phyloP scores from a whole-genome alignment of 2,329 filamentous ascomycete species.

The Emergomyces pasteurianus region DNA sequence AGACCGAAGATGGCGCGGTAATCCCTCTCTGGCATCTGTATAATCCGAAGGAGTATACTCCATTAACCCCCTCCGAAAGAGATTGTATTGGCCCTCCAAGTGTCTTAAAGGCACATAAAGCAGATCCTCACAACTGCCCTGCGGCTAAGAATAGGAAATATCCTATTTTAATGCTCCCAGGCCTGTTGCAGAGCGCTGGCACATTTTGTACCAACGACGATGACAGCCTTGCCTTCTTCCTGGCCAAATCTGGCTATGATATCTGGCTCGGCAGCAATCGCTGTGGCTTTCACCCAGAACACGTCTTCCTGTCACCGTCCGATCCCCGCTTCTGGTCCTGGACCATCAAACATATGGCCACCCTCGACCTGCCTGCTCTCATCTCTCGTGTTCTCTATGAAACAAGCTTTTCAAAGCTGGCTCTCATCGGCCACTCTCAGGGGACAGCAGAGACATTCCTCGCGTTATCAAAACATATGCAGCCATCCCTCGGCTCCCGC shows the following conservation, averaged over 20 bases:
- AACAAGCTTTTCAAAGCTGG: constrained; percentile 73
- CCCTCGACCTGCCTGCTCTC: constrained; percentile 74
- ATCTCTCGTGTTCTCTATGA: constrained; percentile 66
- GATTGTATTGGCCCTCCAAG: background rate
- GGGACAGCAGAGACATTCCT: constrained; percentile 83
- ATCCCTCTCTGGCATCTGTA: constrained; percentile 84
- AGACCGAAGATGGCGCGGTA: constrained; percentile 89
- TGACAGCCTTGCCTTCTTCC: constrained; percentile 77
- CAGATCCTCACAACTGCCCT: too few species aligned
- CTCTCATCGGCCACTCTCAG: constrained; percentile 77
- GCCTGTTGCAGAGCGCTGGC: constrained; percentile 74
- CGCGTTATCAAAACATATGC: constrained; percentile 77
- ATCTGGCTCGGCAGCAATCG: constrained; percentile 94
- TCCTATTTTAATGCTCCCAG: constrained; percentile 77
- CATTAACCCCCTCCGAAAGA: constrained; percentile 21
- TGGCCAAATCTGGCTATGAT: constrained; percentile 85
- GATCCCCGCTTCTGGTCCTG: constrained; percentile 95
- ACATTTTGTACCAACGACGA: constrained; percentile 88
- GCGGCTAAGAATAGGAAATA: constrained; percentile 52
- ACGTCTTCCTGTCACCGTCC: constrained; percentile 54
- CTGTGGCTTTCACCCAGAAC: constrained; percentile 70
- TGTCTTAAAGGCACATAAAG: background rate
- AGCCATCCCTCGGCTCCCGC: constrained; percentile 69
- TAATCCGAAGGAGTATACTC: constrained; percentile 61
- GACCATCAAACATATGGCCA: constrained; percentile 91